Evolutionary conservation across 2,329 filamentous ascomycete genomes (phyloP), one percentile per base, ranked within the genome.

Genomic region (Colletotrichum sansevieriae): DNA sequence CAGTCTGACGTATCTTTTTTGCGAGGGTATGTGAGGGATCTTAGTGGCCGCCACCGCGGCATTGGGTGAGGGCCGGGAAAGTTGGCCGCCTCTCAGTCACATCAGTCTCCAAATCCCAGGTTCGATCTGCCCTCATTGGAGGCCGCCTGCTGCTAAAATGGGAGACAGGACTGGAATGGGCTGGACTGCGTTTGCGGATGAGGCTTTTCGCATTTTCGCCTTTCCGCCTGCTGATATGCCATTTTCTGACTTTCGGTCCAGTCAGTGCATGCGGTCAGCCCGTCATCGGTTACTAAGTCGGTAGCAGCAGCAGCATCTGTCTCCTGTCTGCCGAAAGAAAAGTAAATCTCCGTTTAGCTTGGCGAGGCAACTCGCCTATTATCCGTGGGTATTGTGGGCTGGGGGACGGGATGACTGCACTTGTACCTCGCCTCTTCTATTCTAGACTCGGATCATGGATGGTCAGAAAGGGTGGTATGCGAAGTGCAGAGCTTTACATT

Each of bases 41-140:
- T 70, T 51, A 70, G 64, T 70, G 67, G 67, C 64, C 64, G 67
- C 64, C 64, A 68, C 67, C 67, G 11, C 47, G 63, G 63, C 63
- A 22, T 44, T 67, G 29, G 22, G 59, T 29, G 63, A 70, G 54
- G 35, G 67, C 57, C 63, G 51, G 57, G 20, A 51, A 20, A 63
- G n/a, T 33, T 43, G 63, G 63, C 58, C 22, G 22, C 22, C 22
- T n/a, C 65, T 25, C 4, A 25, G 4, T 5, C 25, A 25, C 25
- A 25, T 5, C 25, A 63, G 63, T 55, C 29, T 68, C 66, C 69
- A 56, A 63, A 62, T 54, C 22, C 66, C 54, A 69, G 61, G 56
- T 66, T 71, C 61, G 25, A 65, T 51, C 39, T 58, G 61, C 33
- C 69, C 61, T 66, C 61, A 71, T 70, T 71, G 66, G 69, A 71